phyloP scores from a whole-genome alignment of 495 filamentous ascomycete genomes.

The Apiosordaria backusii region DNA sequence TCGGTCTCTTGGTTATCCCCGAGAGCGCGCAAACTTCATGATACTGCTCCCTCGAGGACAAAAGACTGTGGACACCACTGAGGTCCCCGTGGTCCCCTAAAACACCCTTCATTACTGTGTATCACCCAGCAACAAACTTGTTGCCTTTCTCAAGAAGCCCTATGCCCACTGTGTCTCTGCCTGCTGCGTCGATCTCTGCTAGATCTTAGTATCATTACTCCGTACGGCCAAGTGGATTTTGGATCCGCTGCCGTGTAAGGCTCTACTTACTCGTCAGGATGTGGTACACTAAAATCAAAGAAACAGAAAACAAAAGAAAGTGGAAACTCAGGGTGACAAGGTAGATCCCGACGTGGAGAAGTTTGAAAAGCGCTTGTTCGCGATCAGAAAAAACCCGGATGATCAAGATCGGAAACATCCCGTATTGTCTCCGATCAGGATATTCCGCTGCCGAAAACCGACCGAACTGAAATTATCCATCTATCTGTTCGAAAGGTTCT shows the following conservation, averaged over 20 bases:
- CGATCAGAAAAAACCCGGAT: background rate
- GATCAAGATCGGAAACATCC: background rate
- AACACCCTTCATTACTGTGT: background rate
- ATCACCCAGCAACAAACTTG: background rate
- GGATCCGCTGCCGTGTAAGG: background rate
- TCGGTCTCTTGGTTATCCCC: conserved; percentile 39
- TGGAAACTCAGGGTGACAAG: background rate
- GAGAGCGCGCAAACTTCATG: conserved; percentile 24
- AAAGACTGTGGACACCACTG: conserved; percentile 9
- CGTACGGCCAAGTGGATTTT: background rate
- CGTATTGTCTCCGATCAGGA: background rate
- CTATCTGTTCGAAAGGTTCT: background rate
- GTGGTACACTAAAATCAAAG: background rate
- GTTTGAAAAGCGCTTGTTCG: background rate
- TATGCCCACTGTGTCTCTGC: background rate
- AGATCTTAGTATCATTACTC: background rate
- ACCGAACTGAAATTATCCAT: background rate
- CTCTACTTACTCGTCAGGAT: background rate
- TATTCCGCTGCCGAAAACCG: background rate
- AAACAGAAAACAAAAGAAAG: background rate
- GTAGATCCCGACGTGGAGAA: background rate
- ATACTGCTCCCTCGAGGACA: background rate
- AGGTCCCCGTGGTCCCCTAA: background rate
- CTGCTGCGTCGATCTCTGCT: background rate
- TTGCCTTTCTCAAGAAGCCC: background rate